Evolutionary conservation across 495 filamentous ascomycete species (phyloP), one percentile per base, ranked within the genome.

Genomic region (Beverwykella pulmonaria): DNA sequence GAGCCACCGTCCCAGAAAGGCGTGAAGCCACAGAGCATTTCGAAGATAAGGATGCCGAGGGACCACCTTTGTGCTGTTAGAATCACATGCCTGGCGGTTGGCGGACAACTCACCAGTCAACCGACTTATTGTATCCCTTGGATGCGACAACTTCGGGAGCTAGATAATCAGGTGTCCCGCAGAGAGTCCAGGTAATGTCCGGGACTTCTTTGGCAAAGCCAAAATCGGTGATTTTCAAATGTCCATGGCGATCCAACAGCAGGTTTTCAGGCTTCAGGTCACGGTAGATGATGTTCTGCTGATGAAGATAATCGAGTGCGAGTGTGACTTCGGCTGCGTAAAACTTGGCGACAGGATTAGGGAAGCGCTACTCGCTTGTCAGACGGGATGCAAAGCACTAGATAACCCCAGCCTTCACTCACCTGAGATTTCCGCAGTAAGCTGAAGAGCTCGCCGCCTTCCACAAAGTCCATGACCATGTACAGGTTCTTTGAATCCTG

Each of bases 391-490:
- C 20, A n/a, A 32, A 34, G 23, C n/a, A 36, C 15, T 29, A 61
- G 22, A 19, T 19, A 32, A 44, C 39, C 9, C 10, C 61, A 53
- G 17, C 47, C 12, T n/a, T 25, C 48, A 54, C 89, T 79, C 81
- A 97, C 94, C 83, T 97, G 95, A 39, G 93, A 97, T 79, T 97
- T 97, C 61, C 95, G 86, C 60, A 98, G 80, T 69, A 98, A 75
- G 73, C 93, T 97, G 77, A 98, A 98, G 54, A 98, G 81, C 81
- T 98, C 95, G 61, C 94, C 94, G 69, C 94, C 94, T 77, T 98
- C 95, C n/a, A 98, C 91, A 80, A 98, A 98, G 73, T 98, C 94
- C 94, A 98, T 98, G 69, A 98, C 94, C 94, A 98, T 98, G 82
- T 98, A 98, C 22, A 98, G 80, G 74, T 98, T 98, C 75, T 87